Conservation (phyloP, 306 rosid genomes). For the Prosopis cineraria region DNA sequence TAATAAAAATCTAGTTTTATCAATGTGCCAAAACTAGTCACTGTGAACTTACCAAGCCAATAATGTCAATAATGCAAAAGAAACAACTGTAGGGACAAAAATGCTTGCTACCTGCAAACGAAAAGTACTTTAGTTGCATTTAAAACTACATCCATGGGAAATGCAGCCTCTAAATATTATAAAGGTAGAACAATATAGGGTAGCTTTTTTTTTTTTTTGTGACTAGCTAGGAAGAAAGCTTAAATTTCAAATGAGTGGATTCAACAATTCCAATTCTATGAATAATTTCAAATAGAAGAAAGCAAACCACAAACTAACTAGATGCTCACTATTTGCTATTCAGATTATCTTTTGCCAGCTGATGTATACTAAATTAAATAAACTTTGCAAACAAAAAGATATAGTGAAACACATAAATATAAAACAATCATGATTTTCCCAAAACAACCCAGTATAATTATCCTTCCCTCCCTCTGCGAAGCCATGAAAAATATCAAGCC, state of each 20-base stretch:
- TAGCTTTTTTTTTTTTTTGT: too few relatives aligned
- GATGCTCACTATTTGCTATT: not conserved
- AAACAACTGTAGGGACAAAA: constrained; percentile 70
- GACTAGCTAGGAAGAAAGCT: not conserved
- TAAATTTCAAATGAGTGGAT: not conserved
- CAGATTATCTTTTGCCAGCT: not conserved
- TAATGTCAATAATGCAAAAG: constrained; percentile 58
- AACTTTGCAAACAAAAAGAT: not conserved
- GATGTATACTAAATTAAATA: constrained; percentile 1
- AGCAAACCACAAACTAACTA: not conserved
- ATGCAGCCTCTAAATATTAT: not conserved
- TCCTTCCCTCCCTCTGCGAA: not conserved
- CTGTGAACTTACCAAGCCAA: constrained; percentile 58
- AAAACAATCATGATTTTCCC: not conserved
- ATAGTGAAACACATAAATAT: not conserved
- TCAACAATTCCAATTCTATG: not conserved
- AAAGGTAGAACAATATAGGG: not conserved
- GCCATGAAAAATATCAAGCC: not conserved
- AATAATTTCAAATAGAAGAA: not conserved
- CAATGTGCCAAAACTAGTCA: not conserved
- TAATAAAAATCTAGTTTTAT: not conserved
- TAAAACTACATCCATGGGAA: not conserved
- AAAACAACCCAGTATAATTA: not conserved
- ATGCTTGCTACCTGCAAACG: constrained; percentile 68
- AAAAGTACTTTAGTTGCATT: not conserved